A percentile compares a stretch with the other conserved stretches of the same genome.
Evolutionary conservation across 352 stramenopile species (phyloP).

Genomic region (Phytophthora pini): DNA sequence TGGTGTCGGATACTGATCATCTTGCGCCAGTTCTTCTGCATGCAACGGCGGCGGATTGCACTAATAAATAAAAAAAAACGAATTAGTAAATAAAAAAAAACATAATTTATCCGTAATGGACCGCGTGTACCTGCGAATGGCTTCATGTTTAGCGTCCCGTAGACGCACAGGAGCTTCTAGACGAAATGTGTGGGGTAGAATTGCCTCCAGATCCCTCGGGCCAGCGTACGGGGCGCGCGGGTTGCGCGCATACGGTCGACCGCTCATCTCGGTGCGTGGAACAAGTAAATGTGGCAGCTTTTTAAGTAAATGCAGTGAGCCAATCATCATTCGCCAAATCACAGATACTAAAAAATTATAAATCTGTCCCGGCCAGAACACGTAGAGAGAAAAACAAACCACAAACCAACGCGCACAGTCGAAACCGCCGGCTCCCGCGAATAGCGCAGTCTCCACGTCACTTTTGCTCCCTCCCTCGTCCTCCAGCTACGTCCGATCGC

Average conservation of each 20-base stretch:
- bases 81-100: constrained; percentile 14
- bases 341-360: neutral
- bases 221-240: constrained; percentile 51
- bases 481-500: constrained; percentile 6
- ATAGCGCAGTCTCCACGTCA: constrained; percentile 10
- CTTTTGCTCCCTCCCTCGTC: constrained; percentile 1
- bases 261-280: constrained; percentile 54
- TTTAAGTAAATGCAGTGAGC: constrained; percentile 13
- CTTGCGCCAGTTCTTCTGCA: constrained; percentile 87
- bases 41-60: constrained; percentile 66
- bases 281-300: constrained; percentile 17
- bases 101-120: neutral
- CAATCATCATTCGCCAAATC: constrained; percentile 32
- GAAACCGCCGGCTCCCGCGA: constrained; percentile 36
- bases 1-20: constrained; percentile 61
- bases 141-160: constrained; percentile 47
- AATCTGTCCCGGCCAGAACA: constrained; percentile 25
- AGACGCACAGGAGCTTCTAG: constrained; percentile 31
- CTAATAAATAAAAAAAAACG: constrained; percentile 35
- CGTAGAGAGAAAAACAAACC: constrained; percentile 26
- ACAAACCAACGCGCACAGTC: constrained; percentile 31
- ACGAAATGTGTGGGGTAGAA: constrained; percentile 68
- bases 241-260: constrained; percentile 70
- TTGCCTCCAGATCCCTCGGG: constrained; percentile 61
- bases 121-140: constrained; percentile 53